A percentile compares a stretch with the other conserved stretches of the same genome.
These are phyloP conservation scores for Yarrowia osloensis DNA, from an alignment of 805 yeast species.

Conservation along the genomic window DNA sequence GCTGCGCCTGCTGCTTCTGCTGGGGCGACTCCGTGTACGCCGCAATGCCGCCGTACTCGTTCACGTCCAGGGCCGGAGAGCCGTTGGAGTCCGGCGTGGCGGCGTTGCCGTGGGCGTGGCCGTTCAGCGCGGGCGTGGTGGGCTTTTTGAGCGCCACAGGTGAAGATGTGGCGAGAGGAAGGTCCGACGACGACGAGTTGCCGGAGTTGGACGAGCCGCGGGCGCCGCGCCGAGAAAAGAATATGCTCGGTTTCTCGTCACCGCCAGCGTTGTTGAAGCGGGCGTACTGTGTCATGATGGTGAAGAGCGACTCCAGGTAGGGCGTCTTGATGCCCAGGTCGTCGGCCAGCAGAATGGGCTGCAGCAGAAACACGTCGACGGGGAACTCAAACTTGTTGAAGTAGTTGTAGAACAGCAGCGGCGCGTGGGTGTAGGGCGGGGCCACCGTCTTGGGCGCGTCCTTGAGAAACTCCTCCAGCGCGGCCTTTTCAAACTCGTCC, in stretches of 20 bases:
- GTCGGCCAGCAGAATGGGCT: conserved; percentile 88
- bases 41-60: conserved; percentile 21
- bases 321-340: conserved; percentile 86
- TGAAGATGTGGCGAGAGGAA: conserved; percentile 14
- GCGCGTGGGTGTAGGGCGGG: conserved; percentile 44
- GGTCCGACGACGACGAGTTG: conserved; percentile 13
- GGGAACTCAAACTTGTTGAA: conserved; percentile 58
- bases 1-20: conserved; percentile 23
- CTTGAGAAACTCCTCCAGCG: conserved; percentile 14
- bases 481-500: conserved; percentile 21
- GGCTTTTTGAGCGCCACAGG: conserved; percentile 17
- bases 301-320: conserved; percentile 82
- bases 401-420: conserved; percentile 67
- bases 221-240: conserved; percentile 13
- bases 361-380: conserved; percentile 74
- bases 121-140: conserved; percentile 3
- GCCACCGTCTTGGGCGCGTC: background rate
- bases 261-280: conserved; percentile 15
- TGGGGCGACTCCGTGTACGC: conserved; percentile 4
- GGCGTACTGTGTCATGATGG: conserved; percentile 48
- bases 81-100: conserved; percentile 24
- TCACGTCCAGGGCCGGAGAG: conserved; percentile 11
- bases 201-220: background rate
- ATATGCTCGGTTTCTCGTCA: conserved; percentile 10
- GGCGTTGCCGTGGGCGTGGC: background rate